These are phyloP conservation scores for Echria macrotheca DNA, from an alignment of 495 filamentous ascomycete genomes.

Conservation along the genomic window DNA sequence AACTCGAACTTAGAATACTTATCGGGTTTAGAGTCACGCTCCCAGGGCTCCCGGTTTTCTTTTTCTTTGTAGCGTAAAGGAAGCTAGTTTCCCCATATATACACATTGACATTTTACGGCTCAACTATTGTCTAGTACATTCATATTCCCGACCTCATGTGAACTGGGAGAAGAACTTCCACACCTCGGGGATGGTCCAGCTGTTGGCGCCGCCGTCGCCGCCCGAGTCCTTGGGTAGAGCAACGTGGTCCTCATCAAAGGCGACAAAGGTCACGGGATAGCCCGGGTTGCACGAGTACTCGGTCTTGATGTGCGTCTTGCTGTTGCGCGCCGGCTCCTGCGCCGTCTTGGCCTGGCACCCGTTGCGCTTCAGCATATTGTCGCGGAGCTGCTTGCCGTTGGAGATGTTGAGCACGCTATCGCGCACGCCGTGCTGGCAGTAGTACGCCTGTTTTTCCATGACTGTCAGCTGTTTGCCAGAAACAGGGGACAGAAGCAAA, in stretches of 20 bases:
- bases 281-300: constrained; percentile 20
- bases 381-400: constrained; percentile 34
- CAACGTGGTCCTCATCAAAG: constrained; percentile 8
- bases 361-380: constrained; percentile 36
- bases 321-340: constrained; percentile 27
- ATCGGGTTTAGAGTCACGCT: too few species aligned
- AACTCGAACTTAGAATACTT: too few species aligned
- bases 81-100: too few species aligned
- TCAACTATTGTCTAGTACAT: too few species aligned
- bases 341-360: constrained; percentile 31
- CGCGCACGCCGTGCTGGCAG: constrained; percentile 32
- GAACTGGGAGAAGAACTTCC: constrained; percentile 8
- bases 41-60: too few species aligned
- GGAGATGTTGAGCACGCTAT: constrained; percentile 34
- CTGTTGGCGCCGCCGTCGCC: constrained; percentile 11
- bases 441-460: constrained; percentile 4
- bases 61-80: too few species aligned
- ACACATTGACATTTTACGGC: too few species aligned
- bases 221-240: constrained; percentile 9
- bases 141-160: not conserved
- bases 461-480: not conserved
- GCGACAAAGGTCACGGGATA: constrained; percentile 6
- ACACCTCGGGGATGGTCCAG: constrained; percentile 8
- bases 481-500: not conserved
- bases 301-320: constrained; percentile 29